Percentiles rank a stretch among this genome's conserved stretches.
Conservation (phyloP, 257 asterid species). For the Solanum okadae region DNA sequence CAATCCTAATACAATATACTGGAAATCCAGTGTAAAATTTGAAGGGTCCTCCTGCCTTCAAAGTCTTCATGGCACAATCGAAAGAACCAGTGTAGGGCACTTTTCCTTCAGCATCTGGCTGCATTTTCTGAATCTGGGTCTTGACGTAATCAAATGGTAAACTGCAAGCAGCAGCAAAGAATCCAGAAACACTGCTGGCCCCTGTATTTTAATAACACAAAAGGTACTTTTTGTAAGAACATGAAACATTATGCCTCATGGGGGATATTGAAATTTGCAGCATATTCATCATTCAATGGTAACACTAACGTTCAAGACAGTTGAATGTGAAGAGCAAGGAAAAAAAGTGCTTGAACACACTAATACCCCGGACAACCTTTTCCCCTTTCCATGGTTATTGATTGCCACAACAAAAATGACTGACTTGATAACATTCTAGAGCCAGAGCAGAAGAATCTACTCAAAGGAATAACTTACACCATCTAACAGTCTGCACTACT, state of each 20-base stretch:
- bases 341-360: neutral
- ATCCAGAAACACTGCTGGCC: constrained; percentile 85
- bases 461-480: neutral
- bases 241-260: neutral
- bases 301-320: neutral
- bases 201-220: constrained; percentile 21
- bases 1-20: constrained; percentile 85
- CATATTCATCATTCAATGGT: neutral
- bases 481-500: neutral
- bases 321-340: neutral
- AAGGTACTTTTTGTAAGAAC: neutral
- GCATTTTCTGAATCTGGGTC: constrained; percentile 97
- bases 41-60: constrained; percentile 74
- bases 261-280: neutral
- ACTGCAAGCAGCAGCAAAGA: constrained; percentile 90
- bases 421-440: neutral
- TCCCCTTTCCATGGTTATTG: neutral
- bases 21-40: constrained; percentile 94
- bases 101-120: constrained; percentile 81
- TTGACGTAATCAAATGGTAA: constrained; percentile 90
- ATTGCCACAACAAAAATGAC: neutral
- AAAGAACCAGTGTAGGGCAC: constrained; percentile 78
- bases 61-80: constrained; percentile 70
- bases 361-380: neutral
- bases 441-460: neutral